phyloP scores from a whole-genome alignment of 2,329 filamentous ascomycete genomes.

The Cladophialophora immunda region DNA sequence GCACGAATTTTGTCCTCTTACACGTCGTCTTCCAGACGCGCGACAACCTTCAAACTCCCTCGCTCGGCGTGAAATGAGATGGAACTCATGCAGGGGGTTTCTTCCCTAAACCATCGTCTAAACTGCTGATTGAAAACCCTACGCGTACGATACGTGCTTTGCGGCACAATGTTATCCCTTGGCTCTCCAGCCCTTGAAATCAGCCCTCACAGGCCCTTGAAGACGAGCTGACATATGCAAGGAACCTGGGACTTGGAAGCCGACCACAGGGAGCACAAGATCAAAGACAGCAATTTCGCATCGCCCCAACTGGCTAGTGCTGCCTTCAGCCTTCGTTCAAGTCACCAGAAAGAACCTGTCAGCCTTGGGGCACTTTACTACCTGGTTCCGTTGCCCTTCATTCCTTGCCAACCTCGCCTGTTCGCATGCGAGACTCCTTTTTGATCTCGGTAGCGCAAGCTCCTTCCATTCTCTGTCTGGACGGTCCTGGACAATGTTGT shows the following conservation, averaged over 20 bases:
- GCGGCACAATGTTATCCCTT: conserved; percentile 5
- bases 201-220: conserved; percentile 3
- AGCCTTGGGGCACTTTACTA: not conserved
- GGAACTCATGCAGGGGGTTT: conserved; percentile 23
- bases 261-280: conserved; percentile 29
- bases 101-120: not conserved
- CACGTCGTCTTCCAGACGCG: conserved; percentile 23
- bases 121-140: conserved; percentile 5
- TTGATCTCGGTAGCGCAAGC: conserved; percentile 22
- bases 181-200: not conserved
- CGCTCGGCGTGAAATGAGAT: not conserved
- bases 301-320: conserved; percentile 9
- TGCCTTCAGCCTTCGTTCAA: not conserved
- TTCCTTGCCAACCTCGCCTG: conserved; percentile 22
- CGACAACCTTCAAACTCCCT: conserved; percentile 21
- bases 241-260: conserved; percentile 4
- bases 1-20: conserved; percentile 13
- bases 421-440: conserved; percentile 9
- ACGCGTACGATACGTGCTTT: not conserved
- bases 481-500: not conserved
- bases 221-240: conserved; percentile 23
- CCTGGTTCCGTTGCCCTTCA: not conserved
- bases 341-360: conserved; percentile 1
- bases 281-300: conserved; percentile 37
- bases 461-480: conserved; percentile 1